phyloP scores from a whole-genome alignment of 306 rosid genomes.

The Chamaecrista fasciculata region DNA sequence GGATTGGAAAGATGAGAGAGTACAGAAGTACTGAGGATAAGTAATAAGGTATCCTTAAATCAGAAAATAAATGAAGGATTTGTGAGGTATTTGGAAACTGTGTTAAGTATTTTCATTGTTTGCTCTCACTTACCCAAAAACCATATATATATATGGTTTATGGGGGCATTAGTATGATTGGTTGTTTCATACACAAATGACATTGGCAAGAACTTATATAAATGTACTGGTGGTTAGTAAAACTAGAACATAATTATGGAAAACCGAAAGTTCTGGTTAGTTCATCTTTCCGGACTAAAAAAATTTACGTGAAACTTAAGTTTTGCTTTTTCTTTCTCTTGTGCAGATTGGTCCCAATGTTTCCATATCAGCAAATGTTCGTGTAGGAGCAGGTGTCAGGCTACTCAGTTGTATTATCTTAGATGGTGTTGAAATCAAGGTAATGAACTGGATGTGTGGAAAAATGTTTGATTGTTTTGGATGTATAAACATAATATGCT shows the following conservation, averaged over 20 bases:
- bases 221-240: not conserved
- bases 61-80: not conserved
- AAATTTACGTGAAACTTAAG: not conserved
- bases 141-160: no score
- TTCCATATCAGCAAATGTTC: slow-evolving; percentile 94
- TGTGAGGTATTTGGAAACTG: not conserved
- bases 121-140: no score
- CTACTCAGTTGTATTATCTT: slow-evolving; percentile 79
- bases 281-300: slow-evolving; percentile 6
- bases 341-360: slow-evolving; percentile 93
- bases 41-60: no score
- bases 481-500: slow-evolving; percentile 13
- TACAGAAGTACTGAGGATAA: no score
- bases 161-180: not conserved
- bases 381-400: slow-evolving; percentile 84
- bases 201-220: not conserved
- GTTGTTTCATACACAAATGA: not conserved
- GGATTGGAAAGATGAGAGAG: no score
- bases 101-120: no score
- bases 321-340: slow-evolving; percentile 22
- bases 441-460: slow-evolving; percentile 17
- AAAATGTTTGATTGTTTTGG: not conserved
- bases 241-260: not conserved
- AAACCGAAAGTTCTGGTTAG: not conserved
- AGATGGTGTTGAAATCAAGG: slow-evolving; percentile 91